These are phyloP conservation scores for Toxicodendron radicans DNA, from an alignment of 345 rosid species.

Conservation along the genomic window DNA sequence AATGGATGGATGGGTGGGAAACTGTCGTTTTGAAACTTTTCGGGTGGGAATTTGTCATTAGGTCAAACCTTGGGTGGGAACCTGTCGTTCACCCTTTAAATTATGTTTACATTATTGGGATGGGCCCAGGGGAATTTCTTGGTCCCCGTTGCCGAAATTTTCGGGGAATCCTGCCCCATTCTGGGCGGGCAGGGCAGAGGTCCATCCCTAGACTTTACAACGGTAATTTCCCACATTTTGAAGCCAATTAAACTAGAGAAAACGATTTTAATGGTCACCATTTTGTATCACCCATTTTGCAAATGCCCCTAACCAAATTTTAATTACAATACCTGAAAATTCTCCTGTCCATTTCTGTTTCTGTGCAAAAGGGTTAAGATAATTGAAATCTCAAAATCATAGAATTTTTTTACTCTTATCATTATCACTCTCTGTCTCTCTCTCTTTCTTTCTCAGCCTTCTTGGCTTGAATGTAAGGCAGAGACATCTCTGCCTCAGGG, in stretches of 20 bases:
- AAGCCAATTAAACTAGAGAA: constrained; percentile 28
- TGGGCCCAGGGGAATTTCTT: no score
- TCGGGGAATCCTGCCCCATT: no score
- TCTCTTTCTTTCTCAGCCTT: constrained; percentile 52
- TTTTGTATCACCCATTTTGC: constrained; percentile 12
- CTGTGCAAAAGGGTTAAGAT: not conserved
- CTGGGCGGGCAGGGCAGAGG: no score
- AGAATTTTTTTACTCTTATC: not conserved
- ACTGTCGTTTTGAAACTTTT: no score
- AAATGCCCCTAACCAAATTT: constrained; percentile 30
- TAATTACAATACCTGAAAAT: constrained; percentile 44
- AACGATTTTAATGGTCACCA: constrained; percentile 27
- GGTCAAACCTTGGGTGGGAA: no score
- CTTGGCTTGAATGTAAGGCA: constrained; percentile 46
- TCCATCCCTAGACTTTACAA: not conserved
- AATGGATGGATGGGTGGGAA: no score
- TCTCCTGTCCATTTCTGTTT: constrained; percentile 61
- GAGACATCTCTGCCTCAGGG: constrained; percentile 48
- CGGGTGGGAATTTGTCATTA: no score
- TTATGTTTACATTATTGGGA: no score
- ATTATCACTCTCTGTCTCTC: not conserved
- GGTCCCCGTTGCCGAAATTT: no score
- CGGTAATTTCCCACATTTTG: not conserved
- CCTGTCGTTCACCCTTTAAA: no score
- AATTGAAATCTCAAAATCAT: not conserved